phyloP scores from a whole-genome alignment of 1,284 basidiomycete genomes.

The Pholiota adiposa region DNA sequence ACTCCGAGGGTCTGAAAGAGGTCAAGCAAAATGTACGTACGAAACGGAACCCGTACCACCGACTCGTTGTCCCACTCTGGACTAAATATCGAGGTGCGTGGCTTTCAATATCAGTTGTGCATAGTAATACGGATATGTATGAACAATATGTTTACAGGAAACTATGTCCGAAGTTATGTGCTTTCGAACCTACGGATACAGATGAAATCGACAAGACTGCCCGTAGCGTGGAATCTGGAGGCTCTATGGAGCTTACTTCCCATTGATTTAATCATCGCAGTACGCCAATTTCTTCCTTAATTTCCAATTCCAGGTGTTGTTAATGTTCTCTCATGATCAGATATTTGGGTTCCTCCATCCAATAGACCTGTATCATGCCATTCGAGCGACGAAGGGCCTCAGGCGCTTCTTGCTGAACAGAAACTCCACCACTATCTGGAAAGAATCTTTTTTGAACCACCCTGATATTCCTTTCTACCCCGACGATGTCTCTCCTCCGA shows the following conservation, averaged over 20 bases:
- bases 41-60: no score
- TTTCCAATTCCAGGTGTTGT: neutral
- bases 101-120: neutral
- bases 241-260: constrained; percentile 15
- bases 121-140: neutral
- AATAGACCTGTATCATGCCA: constrained; percentile 26
- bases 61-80: no score
- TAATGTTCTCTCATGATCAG: constrained; percentile 4
- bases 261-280: constrained; percentile 17
- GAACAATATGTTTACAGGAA: neutral
- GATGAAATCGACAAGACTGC: neutral
- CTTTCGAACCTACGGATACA: constrained; percentile 1
- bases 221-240: neutral
- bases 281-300: neutral
- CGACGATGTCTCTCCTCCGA: constrained; percentile 18
- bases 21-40: no score
- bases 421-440: constrained; percentile 13
- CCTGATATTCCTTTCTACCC: constrained; percentile 17
- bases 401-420: constrained; percentile 19
- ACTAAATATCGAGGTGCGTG: neutral
- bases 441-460: constrained; percentile 12
- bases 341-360: constrained; percentile 27
- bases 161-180: constrained; percentile 5
- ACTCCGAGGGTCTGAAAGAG: no score
- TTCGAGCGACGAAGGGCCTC: constrained; percentile 19